Evolutionary conservation across 495 filamentous ascomycete species (phyloP).

Genomic region (Penicillium lividum): DNA sequence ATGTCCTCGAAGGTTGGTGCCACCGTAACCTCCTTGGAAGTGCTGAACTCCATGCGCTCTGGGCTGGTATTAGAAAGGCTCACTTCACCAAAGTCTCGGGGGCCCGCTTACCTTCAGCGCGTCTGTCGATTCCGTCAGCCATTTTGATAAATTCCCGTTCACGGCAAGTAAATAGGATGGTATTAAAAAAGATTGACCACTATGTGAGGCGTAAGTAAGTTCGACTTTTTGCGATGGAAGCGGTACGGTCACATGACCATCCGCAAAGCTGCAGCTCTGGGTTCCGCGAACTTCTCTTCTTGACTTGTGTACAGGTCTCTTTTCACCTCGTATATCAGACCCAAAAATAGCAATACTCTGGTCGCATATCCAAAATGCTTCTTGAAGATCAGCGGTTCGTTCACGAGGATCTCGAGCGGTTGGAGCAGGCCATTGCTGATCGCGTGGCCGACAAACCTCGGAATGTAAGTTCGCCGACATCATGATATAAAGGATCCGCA

Average conservation of each 20-base stretch:
- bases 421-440: slow-evolving; percentile 92
- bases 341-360: not conserved
- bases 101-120: slow-evolving; percentile 65
- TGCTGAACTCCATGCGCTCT: slow-evolving; percentile 96
- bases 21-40: slow-evolving; percentile 95
- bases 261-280: slow-evolving; percentile 37
- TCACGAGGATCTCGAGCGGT: slow-evolving; percentile 91
- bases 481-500: not conserved
- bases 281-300: slow-evolving; percentile 16
- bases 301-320: not conserved
- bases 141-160: slow-evolving; percentile 49
- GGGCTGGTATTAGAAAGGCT: slow-evolving; percentile 30
- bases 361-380: slow-evolving; percentile 57
- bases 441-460: slow-evolving; percentile 84
- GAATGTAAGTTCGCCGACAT: slow-evolving; percentile 60
- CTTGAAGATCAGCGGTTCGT: slow-evolving; percentile 90
- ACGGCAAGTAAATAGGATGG: slow-evolving; percentile 8
- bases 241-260: slow-evolving; percentile 36
- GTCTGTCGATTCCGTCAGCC: slow-evolving; percentile 94
- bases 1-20: slow-evolving; percentile 72
- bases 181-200: not conserved
- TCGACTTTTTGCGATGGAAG: slow-evolving; percentile 30
- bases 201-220: not conserved
- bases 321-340: slow-evolving; percentile 1
- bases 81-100: slow-evolving; percentile 1